phyloP scores from a whole-genome alignment of 1,139 yeast genomes.

The Hyphopichia fennica region DNA sequence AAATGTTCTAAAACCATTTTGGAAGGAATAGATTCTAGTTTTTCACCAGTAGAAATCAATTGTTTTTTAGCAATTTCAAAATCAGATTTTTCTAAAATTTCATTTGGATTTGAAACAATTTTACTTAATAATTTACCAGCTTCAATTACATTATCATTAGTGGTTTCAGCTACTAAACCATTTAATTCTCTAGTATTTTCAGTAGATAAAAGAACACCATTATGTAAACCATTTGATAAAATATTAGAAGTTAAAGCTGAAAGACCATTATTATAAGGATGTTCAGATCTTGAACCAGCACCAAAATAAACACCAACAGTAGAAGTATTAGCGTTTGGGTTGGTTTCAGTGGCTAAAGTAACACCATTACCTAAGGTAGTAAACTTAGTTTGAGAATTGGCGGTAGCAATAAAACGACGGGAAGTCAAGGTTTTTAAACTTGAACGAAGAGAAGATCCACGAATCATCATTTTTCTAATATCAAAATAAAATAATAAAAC shows the following conservation, averaged over 20 bases:
- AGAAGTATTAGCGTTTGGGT: conserved; percentile 55
- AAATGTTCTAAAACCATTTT: conserved; percentile 67
- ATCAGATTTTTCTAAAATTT: conserved; percentile 33
- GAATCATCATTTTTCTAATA: conserved; percentile 24
- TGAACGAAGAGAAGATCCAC: conserved; percentile 37
- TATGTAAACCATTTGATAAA: conserved; percentile 39
- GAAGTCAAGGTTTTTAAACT: conserved; percentile 35
- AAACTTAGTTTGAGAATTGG: conserved; percentile 60
- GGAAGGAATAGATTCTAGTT: conserved; percentile 47
- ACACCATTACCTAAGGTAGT: conserved; percentile 74
- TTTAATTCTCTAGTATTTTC: conserved; percentile 52
- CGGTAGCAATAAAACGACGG: conserved; percentile 60
- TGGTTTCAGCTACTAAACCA: conserved; percentile 53
- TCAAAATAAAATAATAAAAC: no score
- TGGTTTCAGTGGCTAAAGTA: conserved; percentile 67
- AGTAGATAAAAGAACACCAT: conserved; percentile 49
- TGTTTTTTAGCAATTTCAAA: conserved; percentile 35
- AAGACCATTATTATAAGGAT: conserved; percentile 77
- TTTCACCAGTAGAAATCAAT: conserved; percentile 38
- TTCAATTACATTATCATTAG: conserved; percentile 42
- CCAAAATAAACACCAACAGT: conserved; percentile 70
- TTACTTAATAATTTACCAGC: conserved; percentile 42
- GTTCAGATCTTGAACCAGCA: conserved; percentile 79
- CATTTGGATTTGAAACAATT: conserved; percentile 36
- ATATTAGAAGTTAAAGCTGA: conserved; percentile 61